Conservation (phyloP, 1,284 basidiomycete species). For the Sanghuangporus weigelae region DNA sequence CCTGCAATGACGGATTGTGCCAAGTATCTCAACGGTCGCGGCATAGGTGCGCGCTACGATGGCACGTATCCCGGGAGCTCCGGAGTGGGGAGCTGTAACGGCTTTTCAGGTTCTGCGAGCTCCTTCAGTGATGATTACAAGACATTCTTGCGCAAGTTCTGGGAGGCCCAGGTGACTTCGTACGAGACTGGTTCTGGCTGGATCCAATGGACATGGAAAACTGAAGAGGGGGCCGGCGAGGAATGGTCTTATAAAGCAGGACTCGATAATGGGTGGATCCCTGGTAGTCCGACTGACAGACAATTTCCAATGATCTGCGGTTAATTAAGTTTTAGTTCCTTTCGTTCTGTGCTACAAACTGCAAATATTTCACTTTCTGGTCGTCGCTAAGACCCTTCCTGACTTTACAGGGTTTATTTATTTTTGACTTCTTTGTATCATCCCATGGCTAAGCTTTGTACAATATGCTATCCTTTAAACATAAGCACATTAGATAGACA, state of each 20-base stretch:
- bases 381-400: too few species aligned
- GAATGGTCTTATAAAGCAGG: slow-evolving; percentile 79
- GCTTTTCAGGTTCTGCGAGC: slow-evolving; percentile 64
- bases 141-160: slow-evolving; percentile 75
- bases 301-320: slow-evolving; percentile 47
- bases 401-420: too few species aligned
- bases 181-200: slow-evolving; percentile 65
- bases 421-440: too few species aligned
- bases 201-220: slow-evolving; percentile 58
- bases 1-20: slow-evolving; percentile 85
- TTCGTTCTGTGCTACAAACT: too few species aligned
- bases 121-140: slow-evolving; percentile 79
- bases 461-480: too few species aligned
- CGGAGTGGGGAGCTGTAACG: slow-evolving; percentile 66
- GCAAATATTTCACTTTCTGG: too few species aligned
- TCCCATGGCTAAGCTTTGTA: too few species aligned
- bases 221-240: slow-evolving; percentile 63
- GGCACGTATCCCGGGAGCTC: slow-evolving; percentile 67
- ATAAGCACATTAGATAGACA: too few species aligned
- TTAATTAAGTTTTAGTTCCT: not conserved
- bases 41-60: slow-evolving; percentile 75
- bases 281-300: slow-evolving; percentile 48
- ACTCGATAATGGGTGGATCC: slow-evolving; percentile 80
- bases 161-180: slow-evolving; percentile 76
- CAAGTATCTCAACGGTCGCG: slow-evolving; percentile 65